Conservation (phyloP, 176 grass and related monocot genomes). For the Urochloa ruziziensis region DNA sequence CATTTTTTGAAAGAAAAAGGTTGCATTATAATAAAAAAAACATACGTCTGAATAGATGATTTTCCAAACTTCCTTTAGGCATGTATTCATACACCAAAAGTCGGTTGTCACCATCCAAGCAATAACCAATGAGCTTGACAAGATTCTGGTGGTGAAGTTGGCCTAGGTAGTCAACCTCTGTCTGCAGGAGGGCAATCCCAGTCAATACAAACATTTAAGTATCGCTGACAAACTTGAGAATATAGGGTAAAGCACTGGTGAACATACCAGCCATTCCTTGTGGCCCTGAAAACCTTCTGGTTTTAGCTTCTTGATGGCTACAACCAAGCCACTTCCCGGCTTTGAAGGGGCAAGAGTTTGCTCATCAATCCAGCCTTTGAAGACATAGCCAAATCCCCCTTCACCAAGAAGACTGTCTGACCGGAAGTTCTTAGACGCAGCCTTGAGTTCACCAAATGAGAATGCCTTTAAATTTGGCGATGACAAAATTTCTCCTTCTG, state of each 20-base stretch:
- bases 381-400: constrained; percentile 73
- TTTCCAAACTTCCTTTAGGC: constrained; percentile 87
- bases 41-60: constrained; percentile 80
- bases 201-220: background rate
- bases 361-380: constrained; percentile 68
- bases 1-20: too few species aligned
- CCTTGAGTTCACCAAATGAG: constrained; percentile 41
- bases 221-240: constrained; percentile 13
- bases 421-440: constrained; percentile 49
- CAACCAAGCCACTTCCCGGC: constrained; percentile 51
- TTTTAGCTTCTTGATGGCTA: constrained; percentile 62
- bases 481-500: constrained; percentile 74
- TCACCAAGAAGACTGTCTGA: constrained; percentile 59
- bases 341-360: constrained; percentile 55
- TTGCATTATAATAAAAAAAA: constrained; percentile 1
- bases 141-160: constrained; percentile 80
- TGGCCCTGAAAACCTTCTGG: constrained; percentile 68
- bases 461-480: constrained; percentile 52
- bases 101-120: constrained; percentile 70
- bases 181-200: constrained; percentile 38
- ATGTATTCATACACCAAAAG: constrained; percentile 83
- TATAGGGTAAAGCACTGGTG: background rate
- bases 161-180: constrained; percentile 84
- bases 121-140: constrained; percentile 88
- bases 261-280: constrained; percentile 70